Conservation (phyloP, 2,329 filamentous ascomycete genomes). For the Tolypocladium album region DNA sequence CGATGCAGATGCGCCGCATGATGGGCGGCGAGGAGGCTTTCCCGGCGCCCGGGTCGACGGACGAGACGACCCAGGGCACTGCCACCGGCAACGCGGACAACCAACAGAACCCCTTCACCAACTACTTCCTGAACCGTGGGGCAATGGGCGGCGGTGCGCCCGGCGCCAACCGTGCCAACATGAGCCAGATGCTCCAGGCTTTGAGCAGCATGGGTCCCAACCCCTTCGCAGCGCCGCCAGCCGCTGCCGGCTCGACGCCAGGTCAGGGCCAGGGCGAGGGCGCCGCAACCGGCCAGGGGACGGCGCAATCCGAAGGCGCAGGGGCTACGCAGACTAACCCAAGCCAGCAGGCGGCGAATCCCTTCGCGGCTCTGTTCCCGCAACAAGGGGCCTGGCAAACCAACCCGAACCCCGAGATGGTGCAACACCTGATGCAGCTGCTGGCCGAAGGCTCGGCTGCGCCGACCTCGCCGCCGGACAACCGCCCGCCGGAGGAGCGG, state of each 20-base stretch:
- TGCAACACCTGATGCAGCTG: slow-evolving; percentile 44
- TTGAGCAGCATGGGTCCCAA: slow-evolving; percentile 19
- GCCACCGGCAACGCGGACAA: slow-evolving; percentile 19
- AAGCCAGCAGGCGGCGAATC: slow-evolving; percentile 42
- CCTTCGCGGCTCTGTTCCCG: slow-evolving; percentile 55
- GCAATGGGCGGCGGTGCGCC: slow-evolving; percentile 10
- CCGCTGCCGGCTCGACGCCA: slow-evolving; percentile 10
- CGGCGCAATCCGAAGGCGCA: slow-evolving; percentile 11
- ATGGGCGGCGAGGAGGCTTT: slow-evolving; percentile 55
- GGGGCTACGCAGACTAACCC: slow-evolving; percentile 14
- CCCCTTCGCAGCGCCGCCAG: slow-evolving; percentile 20
- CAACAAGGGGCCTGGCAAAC: slow-evolving; percentile 16
- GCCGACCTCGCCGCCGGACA: slow-evolving; percentile 58
- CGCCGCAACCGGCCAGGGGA: slow-evolving; percentile 6
- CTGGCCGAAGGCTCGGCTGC: slow-evolving; percentile 22
- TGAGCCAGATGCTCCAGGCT: slow-evolving; percentile 17
- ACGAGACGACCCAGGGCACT: slow-evolving; percentile 59
- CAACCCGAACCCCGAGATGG: slow-evolving; percentile 41
- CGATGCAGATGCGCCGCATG: slow-evolving; percentile 71
- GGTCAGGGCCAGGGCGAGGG: slow-evolving; percentile 15
- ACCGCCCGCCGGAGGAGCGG: slow-evolving; percentile 81
- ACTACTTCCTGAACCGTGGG: slow-evolving; percentile 19
- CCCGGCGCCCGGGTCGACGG: slow-evolving; percentile 83
- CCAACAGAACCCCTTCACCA: slow-evolving; percentile 32
- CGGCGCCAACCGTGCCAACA: slow-evolving; percentile 7